Evolutionary conservation across 495 filamentous ascomycete species (phyloP), one percentile per base, ranked within the genome.

Genomic region (Staphylotrichum longicolle): DNA sequence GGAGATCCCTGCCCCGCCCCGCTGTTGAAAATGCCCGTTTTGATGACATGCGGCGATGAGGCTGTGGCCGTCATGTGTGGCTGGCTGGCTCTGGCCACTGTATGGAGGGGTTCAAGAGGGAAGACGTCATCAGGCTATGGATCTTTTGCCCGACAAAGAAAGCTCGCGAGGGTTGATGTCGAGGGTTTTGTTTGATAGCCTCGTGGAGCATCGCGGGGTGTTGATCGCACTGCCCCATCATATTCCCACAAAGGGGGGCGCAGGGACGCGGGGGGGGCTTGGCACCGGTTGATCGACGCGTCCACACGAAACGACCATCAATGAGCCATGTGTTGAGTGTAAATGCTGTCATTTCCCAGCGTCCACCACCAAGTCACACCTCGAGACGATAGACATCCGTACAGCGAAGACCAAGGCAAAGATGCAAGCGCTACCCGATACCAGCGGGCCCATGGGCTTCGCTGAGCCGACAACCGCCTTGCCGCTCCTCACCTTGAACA

Each of bases 401-500:
- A 27, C 20, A 27, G 20, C 20, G 20, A 27, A 27, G 20, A 27
- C 20, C 20, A 27, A 27, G 20, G 20, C 20, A 27, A 37, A 20
- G 27, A 59, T 60, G 57, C 57, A 60, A 41, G 57, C 48, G 30
- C n/a, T 60, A 6, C 57, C 57, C 39, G 53, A 60, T 48, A 20
- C 51, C 51, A 27, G 30, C 48, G 30, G 30, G 47, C 47, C 47
- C 35, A 40, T 48, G 57, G 49, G 7, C 57, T 60, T 53, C 15
- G 48, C 5, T 40, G 63, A 72, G 54, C 60, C 57, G 35, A 63
- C 46, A 5, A 61, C 64, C 32, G 59, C 57, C 47, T 55, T 75
- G 15, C 66, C 72, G 37, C 65, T 70, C 20, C 53, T 71, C 37
- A 50, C 51, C 32, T 39, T 70, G 14, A 58, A 70, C 51, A 57